These are phyloP conservation scores for Phytophthora multivora DNA, from an alignment of 352 stramenopile species.

Conservation along the genomic window DNA sequence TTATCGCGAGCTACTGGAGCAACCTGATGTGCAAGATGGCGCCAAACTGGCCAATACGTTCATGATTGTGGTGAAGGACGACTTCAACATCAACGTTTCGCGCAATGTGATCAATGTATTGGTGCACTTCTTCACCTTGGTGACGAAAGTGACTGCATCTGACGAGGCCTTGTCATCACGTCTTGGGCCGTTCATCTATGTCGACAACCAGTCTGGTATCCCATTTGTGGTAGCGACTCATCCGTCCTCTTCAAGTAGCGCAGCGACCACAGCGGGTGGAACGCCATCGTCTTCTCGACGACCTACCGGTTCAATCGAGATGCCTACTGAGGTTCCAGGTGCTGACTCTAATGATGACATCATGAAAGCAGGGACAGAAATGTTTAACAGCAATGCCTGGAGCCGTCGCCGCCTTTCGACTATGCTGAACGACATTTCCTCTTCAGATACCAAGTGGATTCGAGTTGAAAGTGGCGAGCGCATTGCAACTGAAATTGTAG, in stretches of 20 bases:
- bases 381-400: conserved; percentile 63
- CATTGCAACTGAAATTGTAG: conserved; percentile 77
- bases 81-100: conserved; percentile 84
- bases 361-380: conserved; percentile 44
- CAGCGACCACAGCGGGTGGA: conserved; percentile 11
- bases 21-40: conserved; percentile 57
- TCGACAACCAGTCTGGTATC: conserved; percentile 88
- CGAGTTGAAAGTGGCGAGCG: conserved; percentile 67
- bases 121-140: conserved; percentile 73
- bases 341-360: conserved; percentile 48
- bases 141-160: conserved; percentile 62
- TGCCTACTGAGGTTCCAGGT: conserved; percentile 55
- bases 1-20: conserved; percentile 72
- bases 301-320: conserved; percentile 53
- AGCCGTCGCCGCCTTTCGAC: conserved; percentile 70
- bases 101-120: conserved; percentile 86
- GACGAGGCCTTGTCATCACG: conserved; percentile 48
- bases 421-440: conserved; percentile 80
- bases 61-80: conserved; percentile 78
- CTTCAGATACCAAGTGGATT: conserved; percentile 69
- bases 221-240: conserved; percentile 80
- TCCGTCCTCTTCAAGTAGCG: conserved; percentile 32
- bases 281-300: conserved; percentile 29
- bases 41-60: conserved; percentile 67
- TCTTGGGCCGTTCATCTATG: conserved; percentile 84